A percentile compares a stretch with the other conserved stretches of the same genome.
phyloP scores from a whole-genome alignment of 345 rosid genomes.

The Ceriops zippeliana region DNA sequence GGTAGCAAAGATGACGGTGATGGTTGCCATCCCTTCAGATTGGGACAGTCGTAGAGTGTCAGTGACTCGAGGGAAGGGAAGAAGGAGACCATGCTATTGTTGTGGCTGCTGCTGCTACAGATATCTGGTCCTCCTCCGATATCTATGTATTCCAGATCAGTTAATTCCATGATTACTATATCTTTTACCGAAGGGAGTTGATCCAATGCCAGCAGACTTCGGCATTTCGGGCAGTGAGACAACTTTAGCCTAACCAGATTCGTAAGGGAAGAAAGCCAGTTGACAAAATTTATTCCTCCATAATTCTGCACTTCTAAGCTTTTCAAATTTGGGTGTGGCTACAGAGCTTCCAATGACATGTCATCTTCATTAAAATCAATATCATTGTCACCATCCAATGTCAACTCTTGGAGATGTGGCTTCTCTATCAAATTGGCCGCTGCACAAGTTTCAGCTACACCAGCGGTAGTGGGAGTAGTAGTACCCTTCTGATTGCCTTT shows the following conservation, averaged over 20 bases:
- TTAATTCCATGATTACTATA: not conserved
- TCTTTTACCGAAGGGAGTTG: slow-evolving; percentile 10
- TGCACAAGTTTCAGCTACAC: too few relatives aligned
- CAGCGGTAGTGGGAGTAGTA: too few relatives aligned
- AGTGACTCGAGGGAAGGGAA: slow-evolving; percentile 11
- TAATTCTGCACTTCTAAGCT: slow-evolving; percentile 8
- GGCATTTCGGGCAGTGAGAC: slow-evolving; percentile 5
- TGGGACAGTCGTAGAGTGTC: not conserved
- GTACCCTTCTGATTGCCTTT: too few relatives aligned
- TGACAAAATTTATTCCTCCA: slow-evolving; percentile 7
- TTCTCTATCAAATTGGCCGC: not conserved
- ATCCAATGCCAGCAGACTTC: slow-evolving; percentile 2
- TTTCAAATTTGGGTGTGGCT: slow-evolving; percentile 17
- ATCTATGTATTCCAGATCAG: slow-evolving; percentile 17
- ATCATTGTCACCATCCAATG: not conserved
- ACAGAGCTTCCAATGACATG: slow-evolving; percentile 3
- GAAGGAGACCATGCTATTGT: not conserved
- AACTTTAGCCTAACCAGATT: not conserved
- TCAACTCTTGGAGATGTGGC: slow-evolving; percentile 2
- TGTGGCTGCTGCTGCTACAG: too few relatives aligned
- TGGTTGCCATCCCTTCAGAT: not conserved
- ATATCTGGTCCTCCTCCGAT: not conserved
- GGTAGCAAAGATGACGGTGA: too few relatives aligned
- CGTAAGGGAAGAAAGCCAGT: slow-evolving; percentile 8
- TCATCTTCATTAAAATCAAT: slow-evolving; percentile 3